These are phyloP conservation scores for Metschnikowia baotianmanensis DNA, from an alignment of 805 yeast species.

Conservation along the genomic window DNA sequence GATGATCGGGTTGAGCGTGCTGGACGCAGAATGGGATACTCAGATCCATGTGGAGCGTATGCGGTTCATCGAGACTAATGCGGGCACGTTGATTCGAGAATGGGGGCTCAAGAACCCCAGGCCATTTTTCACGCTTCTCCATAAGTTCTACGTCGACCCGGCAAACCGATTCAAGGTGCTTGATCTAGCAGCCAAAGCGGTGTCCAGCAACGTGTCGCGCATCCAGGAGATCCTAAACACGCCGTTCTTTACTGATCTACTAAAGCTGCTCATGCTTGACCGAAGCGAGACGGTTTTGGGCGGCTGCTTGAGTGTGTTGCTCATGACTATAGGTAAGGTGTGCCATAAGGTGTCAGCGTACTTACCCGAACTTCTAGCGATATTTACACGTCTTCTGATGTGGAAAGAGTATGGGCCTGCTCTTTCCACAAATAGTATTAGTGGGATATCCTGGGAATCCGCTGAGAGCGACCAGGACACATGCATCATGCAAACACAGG, in stretches of 20 bases:
- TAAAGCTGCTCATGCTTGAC: slow-evolving; percentile 43
- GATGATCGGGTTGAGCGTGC: slow-evolving; percentile 17
- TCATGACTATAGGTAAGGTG: slow-evolving; percentile 43
- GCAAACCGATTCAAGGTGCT: slow-evolving; percentile 38
- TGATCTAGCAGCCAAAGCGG: slow-evolving; percentile 34
- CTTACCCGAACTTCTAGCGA: slow-evolving; percentile 42
- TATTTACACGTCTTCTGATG: slow-evolving; percentile 39
- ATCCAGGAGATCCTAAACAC: slow-evolving; percentile 32
- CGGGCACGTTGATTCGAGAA: slow-evolving; percentile 37
- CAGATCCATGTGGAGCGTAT: slow-evolving; percentile 47
- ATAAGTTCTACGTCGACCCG: slow-evolving; percentile 33
- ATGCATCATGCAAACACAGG: slow-evolving; percentile 10
- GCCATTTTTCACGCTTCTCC: slow-evolving; percentile 35
- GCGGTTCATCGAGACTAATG: slow-evolving; percentile 47
- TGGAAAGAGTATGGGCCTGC: slow-evolving; percentile 10
- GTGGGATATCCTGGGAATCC: slow-evolving; percentile 19
- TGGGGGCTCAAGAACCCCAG: slow-evolving; percentile 41
- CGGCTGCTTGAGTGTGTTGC: slow-evolving; percentile 29
- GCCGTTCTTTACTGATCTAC: slow-evolving; percentile 34
- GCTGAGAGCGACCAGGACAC: slow-evolving; percentile 15
- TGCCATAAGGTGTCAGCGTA: slow-evolving; percentile 30
- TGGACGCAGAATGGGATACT: slow-evolving; percentile 20
- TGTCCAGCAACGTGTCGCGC: slow-evolving; percentile 27
- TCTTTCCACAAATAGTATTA: not conserved
- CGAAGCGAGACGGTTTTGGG: slow-evolving; percentile 38